These are phyloP conservation scores for Turnera subulata DNA, from an alignment of 345 rosid genomes.

Conservation along the genomic window DNA sequence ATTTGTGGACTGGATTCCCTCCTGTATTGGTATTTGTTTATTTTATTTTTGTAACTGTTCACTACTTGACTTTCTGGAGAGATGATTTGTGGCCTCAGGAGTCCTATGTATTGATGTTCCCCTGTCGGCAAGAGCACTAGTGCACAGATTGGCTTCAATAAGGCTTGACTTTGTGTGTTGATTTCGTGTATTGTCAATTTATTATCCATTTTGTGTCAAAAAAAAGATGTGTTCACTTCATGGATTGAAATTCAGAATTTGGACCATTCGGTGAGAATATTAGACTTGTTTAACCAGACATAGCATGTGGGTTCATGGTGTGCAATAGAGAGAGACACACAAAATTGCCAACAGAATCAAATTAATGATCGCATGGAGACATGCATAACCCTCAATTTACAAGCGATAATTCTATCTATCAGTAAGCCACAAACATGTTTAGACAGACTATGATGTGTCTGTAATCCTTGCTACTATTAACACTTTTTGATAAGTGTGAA, in stretches of 20 bases:
- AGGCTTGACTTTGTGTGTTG: conserved; percentile 12
- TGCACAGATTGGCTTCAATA: conserved; percentile 14
- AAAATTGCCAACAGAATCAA: conserved; percentile 7
- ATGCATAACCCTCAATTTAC: neutral
- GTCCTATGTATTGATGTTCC: conserved; percentile 15
- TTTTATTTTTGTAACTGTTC: neutral
- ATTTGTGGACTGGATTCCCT: no score
- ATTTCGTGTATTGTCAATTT: neutral
- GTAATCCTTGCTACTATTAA: neutral
- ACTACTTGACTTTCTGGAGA: conserved; percentile 1
- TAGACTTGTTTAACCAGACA: conserved; percentile 14
- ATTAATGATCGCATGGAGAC: neutral
- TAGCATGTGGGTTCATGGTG: conserved; percentile 13
- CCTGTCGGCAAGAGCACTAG: conserved; percentile 15
- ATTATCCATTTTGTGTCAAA: conserved; percentile 1
- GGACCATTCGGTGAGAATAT: conserved; percentile 3
- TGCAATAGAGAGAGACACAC: conserved; percentile 10
- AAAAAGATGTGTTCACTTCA: no score
- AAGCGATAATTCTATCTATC: neutral
- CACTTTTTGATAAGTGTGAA: neutral
- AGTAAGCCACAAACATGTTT: neutral
- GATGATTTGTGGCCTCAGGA: conserved; percentile 7
- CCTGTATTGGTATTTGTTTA: neutral
- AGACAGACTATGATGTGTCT: neutral
- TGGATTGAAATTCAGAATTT: conserved; percentile 9